Conservation (phyloP, 2,329 filamentous ascomycete species). For the Aspergillus pseudoterreus region DNA sequence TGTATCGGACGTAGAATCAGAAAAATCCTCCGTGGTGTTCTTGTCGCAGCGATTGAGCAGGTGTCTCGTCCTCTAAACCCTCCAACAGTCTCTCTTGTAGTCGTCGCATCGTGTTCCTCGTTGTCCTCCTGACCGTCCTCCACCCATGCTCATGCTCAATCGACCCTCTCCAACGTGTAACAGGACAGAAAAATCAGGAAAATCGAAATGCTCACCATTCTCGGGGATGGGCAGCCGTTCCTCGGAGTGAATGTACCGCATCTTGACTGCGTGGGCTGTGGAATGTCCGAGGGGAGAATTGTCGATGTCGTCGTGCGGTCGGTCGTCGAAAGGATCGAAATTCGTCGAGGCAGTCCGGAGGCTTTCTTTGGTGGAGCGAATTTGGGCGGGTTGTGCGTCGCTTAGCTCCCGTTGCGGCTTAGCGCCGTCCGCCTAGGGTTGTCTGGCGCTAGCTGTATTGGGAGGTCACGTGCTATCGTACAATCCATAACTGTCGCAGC, state of each 20-base stretch:
- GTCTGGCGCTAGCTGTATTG: neutral
- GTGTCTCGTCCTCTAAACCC: slow-evolving; percentile 6
- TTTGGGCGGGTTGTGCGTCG: slow-evolving; percentile 44
- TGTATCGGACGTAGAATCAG: neutral
- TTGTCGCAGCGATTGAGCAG: slow-evolving; percentile 3
- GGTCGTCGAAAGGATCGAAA: slow-evolving; percentile 38
- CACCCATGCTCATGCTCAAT: slow-evolving; percentile 4
- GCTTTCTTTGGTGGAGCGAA: slow-evolving; percentile 37
- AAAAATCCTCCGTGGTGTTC: neutral
- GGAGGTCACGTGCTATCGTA: neutral
- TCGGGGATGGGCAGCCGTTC: slow-evolving; percentile 94
- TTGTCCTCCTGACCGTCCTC: neutral
- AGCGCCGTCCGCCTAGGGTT: slow-evolving; percentile 33
- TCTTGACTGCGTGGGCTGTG: slow-evolving; percentile 61
- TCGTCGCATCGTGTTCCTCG: slow-evolving; percentile 5
- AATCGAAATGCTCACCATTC: slow-evolving; percentile 69
- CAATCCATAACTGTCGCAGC: neutral
- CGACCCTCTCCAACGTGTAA: slow-evolving; percentile 14
- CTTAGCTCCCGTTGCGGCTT: slow-evolving; percentile 37
- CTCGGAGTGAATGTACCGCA: slow-evolving; percentile 99
- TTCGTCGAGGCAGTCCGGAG: slow-evolving; percentile 26
- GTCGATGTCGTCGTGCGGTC: slow-evolving; percentile 37
- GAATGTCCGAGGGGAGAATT: slow-evolving; percentile 39
- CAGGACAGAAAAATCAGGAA: slow-evolving; percentile 25
- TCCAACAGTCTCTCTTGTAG: slow-evolving; percentile 2